Percentiles rank a stretch among this genome's conserved stretches.
phyloP scores from a whole-genome alignment of 176 grass and related monocot genomes.

The Pontederia crassipes region DNA sequence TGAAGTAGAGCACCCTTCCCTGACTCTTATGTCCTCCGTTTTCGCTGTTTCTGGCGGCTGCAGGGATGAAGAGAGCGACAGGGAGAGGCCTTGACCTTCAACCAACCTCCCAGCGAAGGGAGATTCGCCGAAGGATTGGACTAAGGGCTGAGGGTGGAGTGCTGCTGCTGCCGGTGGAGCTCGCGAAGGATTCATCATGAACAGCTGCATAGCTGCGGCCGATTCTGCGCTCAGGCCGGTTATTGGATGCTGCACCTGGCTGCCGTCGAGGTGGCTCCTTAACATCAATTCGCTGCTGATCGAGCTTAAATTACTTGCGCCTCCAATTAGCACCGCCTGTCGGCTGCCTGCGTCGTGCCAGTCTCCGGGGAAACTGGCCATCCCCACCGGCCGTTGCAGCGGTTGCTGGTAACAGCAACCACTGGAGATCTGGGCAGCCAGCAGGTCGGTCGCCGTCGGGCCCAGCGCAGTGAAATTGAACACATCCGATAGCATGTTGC shows the following conservation, averaged over 20 bases:
- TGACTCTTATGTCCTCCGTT: conserved; percentile 69
- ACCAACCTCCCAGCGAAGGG: conserved; percentile 28
- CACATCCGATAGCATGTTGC: conserved; percentile 96
- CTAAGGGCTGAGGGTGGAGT: conserved; percentile 20
- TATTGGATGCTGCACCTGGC: conserved; percentile 9
- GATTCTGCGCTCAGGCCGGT: conserved; percentile 10
- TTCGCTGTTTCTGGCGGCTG: conserved; percentile 95
- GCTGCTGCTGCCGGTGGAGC: neutral
- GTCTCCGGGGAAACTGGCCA: conserved; percentile 29
- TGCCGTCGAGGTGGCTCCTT: conserved; percentile 16
- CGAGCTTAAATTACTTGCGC: neutral
- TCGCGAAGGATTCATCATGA: conserved; percentile 14
- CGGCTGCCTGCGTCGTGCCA: conserved; percentile 32
- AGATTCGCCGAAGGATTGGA: conserved; percentile 49
- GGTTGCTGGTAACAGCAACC: conserved; percentile 39
- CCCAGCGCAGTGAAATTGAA: conserved; percentile 63
- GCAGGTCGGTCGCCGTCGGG: conserved; percentile 58
- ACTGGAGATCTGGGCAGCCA: conserved; percentile 69
- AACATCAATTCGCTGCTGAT: conserved; percentile 1
- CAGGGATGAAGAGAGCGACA: conserved; percentile 71
- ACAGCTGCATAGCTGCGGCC: conserved; percentile 16
- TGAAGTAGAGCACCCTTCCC: conserved; percentile 83
- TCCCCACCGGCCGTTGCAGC: conserved; percentile 18
- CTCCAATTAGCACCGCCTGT: conserved; percentile 6
- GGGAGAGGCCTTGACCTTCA: conserved; percentile 78